A percentile compares a stretch with the other conserved stretches of the same genome.
phyloP scores from a whole-genome alignment of 192 early-diverging fungal genomes.

The Backusella westeae region DNA sequence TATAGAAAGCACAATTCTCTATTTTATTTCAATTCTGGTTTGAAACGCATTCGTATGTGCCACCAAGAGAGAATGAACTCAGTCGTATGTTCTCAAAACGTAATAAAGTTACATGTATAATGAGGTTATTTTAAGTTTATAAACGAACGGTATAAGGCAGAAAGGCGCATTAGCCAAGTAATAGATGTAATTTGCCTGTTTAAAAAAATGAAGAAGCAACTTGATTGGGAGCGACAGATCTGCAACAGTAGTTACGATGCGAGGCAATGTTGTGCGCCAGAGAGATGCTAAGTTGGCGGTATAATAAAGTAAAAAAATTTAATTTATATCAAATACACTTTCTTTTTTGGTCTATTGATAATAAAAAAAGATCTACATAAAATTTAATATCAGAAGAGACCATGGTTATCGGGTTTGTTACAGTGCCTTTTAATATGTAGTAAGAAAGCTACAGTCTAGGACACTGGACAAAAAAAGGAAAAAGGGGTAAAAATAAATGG shows the following conservation, averaged over 20 bases:
- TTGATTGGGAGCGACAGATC: background rate
- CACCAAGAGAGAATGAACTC: background rate
- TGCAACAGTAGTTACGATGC: background rate
- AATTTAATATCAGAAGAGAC: background rate
- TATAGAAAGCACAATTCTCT: background rate
- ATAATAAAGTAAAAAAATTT: background rate
- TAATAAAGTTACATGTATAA: background rate
- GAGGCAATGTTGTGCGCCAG: background rate
- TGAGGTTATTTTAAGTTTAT: background rate
- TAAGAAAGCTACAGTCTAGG: background rate
- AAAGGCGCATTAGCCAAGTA: background rate
- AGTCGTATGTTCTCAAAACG: background rate
- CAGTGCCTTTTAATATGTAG: background rate
- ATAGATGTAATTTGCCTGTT: background rate
- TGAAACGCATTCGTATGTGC: background rate
- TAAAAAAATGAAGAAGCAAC: background rate
- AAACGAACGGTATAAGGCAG: background rate
- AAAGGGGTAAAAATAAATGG: conserved; percentile 10
- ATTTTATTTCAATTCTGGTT: background rate
- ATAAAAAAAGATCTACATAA: background rate
- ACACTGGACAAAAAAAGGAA: background rate
- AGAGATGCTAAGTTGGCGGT: background rate
- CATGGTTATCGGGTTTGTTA: background rate
- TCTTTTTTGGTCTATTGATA: background rate
- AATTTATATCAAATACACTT: background rate